Percentiles rank a stretch among this genome's conserved stretches.
These are phyloP conservation scores for Alternaria atra DNA, from an alignment of 2,329 filamentous ascomycete genomes.

Conservation along the genomic window DNA sequence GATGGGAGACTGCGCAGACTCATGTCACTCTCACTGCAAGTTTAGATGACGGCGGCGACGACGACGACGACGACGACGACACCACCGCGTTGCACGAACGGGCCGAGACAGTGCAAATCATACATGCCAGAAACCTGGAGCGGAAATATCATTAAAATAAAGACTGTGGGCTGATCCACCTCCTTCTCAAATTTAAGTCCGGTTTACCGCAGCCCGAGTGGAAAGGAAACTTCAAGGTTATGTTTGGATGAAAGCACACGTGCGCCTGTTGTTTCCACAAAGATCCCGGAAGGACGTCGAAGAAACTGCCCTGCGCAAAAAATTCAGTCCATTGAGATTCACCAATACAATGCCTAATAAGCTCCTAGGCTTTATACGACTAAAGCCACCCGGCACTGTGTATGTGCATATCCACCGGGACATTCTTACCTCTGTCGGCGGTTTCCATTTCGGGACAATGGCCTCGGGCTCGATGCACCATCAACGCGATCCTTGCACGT, in stretches of 20 bases:
- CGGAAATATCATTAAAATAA: conserved; percentile 7
- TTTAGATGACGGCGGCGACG: conserved; percentile 4
- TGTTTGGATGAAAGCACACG: neutral
- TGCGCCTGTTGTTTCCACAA: neutral
- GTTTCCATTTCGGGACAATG: conserved; percentile 13
- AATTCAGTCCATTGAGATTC: neutral
- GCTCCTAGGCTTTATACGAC: neutral
- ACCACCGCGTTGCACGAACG: conserved; percentile 12
- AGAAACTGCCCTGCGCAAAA: neutral
- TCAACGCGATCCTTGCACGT: neutral
- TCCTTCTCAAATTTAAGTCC: neutral
- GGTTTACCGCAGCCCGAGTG: no score
- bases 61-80: conserved; percentile 12
- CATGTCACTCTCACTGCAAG: conserved; percentile 25
- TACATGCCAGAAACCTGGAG: conserved; percentile 35
- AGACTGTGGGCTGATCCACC: neutral
- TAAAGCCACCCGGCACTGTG: neutral
- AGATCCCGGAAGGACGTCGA: neutral
- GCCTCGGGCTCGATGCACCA: neutral
- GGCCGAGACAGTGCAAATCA: conserved; percentile 25
- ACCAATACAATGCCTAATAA: neutral
- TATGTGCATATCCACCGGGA: neutral
- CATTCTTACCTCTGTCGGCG: neutral
- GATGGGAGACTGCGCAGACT: conserved; percentile 28
- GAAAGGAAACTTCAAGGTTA: neutral